Conservation (phyloP, 2,329 filamentous ascomycete genomes). For the Scedosporium boydii region DNA sequence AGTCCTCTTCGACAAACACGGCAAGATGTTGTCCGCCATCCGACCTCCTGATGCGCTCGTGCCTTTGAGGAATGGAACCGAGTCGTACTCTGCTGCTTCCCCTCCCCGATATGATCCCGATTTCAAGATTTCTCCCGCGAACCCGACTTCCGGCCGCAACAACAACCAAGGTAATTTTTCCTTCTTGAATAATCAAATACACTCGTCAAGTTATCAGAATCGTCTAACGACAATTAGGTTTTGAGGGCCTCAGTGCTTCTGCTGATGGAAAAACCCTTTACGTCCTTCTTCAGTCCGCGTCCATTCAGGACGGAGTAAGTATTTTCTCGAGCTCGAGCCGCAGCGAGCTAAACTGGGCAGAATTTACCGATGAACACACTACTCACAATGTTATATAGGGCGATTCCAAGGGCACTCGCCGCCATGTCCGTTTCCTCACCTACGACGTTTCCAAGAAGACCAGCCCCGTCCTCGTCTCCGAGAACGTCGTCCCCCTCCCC, state of each 20-base stretch:
- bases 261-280: constrained; percentile 55
- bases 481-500: constrained; percentile 59
- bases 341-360: neutral
- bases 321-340: constrained; percentile 5
- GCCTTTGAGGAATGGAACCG: neutral
- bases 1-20: neutral
- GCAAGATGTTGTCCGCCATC: neutral
- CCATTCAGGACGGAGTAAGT: constrained; percentile 20
- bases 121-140: constrained; percentile 37
- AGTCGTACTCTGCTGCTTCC: constrained; percentile 53
- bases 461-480: constrained; percentile 38
- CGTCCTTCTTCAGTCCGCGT: constrained; percentile 55
- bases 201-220: too few relatives aligned
- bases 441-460: constrained; percentile 44
- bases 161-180: constrained; percentile 52
- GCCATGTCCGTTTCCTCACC: constrained; percentile 51
- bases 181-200: too few relatives aligned
- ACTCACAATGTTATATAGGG: neutral
- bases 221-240: constrained; percentile 22
- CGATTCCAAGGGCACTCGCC: constrained; percentile 25
- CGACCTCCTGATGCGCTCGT: constrained; percentile 1
- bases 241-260: constrained; percentile 59
- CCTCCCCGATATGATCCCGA: constrained; percentile 48
- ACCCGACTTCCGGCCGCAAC: constrained; percentile 51
- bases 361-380: neutral